Evolutionary conservation across 2,329 filamentous ascomycete species (phyloP).

Genomic region (Colletotrichum theobromicola): DNA sequence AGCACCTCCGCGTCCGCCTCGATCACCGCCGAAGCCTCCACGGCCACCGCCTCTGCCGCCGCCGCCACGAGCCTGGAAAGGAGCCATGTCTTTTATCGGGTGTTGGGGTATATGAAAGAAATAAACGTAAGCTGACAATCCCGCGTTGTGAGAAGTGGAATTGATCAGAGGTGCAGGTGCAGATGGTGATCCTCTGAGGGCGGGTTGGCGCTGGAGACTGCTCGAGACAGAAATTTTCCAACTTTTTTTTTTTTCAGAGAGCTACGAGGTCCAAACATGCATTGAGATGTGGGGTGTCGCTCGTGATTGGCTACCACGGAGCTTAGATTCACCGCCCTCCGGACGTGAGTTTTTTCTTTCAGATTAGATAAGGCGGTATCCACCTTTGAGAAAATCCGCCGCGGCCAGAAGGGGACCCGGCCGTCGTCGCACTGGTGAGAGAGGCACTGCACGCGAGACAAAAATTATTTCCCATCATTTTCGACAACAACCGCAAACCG

Average conservation of each 20-base stretch:
- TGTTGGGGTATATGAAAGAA: neutral
- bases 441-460: neutral
- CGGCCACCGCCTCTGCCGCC: conserved; percentile 35
- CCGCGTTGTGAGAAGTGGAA: neutral
- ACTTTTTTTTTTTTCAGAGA: conserved; percentile 18
- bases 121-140: neutral
- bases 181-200: neutral
- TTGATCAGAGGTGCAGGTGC: neutral
- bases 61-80: conserved; percentile 34
- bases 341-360: neutral
- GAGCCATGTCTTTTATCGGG: conserved; percentile 13
- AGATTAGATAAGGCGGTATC: conserved; percentile 7
- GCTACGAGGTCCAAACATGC: conserved; percentile 21
- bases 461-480: neutral
- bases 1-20: conserved; percentile 35
- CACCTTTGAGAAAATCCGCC: neutral
- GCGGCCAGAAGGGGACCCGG: neutral
- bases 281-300: conserved; percentile 15
- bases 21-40: conserved; percentile 40
- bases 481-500: neutral
- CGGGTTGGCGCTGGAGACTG: neutral
- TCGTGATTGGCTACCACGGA: conserved; percentile 16
- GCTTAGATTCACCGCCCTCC: neutral
- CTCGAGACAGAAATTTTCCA: conserved; percentile 1
- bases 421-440: neutral